Conservation (phyloP, 192 early-diverging fungal species). For the Dissophora ornata region DNA sequence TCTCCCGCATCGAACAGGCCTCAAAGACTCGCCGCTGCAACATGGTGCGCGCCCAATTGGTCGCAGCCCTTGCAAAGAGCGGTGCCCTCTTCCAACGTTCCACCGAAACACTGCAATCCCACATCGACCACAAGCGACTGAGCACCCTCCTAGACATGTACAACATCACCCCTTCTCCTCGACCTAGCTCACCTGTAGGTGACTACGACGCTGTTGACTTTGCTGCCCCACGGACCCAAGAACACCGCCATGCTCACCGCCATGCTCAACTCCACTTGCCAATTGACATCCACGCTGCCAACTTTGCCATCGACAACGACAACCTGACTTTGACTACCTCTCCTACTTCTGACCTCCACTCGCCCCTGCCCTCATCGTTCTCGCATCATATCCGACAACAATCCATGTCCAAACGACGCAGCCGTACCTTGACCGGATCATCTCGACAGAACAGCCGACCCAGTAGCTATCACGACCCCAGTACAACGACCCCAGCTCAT, state of each 20-base stretch:
- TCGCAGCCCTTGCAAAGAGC: conserved; percentile 54
- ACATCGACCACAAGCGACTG: conserved; percentile 54
- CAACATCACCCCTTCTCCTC: conserved; percentile 52
- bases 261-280: no score
- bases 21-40: conserved; percentile 63
- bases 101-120: conserved; percentile 58
- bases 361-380: conserved; percentile 30
- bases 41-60: conserved; percentile 58
- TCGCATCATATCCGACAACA: conserved; percentile 30
- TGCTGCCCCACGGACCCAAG: background rate
- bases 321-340: conserved; percentile 25
- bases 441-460: conserved; percentile 36
- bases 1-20: conserved; percentile 70
- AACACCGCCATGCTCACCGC: conserved; percentile 1
- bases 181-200: conserved; percentile 26
- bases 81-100: conserved; percentile 59
- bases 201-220: background rate
- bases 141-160: conserved; percentile 64
- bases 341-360: conserved; percentile 21
- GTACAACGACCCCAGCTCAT: background rate
- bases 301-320: conserved; percentile 8
- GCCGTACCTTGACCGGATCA: conserved; percentile 6
- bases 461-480: conserved; percentile 32
- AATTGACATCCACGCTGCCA: background rate
- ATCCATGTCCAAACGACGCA: conserved; percentile 26